These are phyloP conservation scores for Fusarium metavorans DNA, from an alignment of 2,329 filamentous ascomycete genomes.

Conservation along the genomic window DNA sequence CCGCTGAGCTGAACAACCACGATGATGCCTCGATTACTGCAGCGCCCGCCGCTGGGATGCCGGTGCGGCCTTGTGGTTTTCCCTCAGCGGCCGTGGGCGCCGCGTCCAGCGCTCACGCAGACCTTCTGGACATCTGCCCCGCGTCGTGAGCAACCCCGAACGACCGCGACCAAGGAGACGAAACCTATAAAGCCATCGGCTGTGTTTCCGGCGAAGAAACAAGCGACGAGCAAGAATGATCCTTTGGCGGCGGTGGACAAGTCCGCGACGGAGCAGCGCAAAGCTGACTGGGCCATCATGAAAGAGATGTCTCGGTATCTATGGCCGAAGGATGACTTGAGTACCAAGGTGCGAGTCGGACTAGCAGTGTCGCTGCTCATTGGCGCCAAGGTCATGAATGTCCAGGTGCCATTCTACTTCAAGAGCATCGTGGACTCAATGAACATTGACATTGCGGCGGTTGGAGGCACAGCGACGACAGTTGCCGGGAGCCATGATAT, in stretches of 20 bases:
- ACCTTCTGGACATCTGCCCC: constrained; percentile 49
- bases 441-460: constrained; percentile 91
- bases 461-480: constrained; percentile 89
- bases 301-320: constrained; percentile 97
- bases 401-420: constrained; percentile 99
- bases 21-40: constrained; percentile 54
- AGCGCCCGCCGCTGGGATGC: constrained; percentile 49
- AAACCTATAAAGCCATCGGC: constrained; percentile 39
- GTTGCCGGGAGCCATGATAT: constrained; percentile 93
- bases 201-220: constrained; percentile 34
- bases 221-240: constrained; percentile 42
- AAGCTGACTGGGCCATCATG: constrained; percentile 98
- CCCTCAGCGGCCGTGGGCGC: constrained; percentile 46
- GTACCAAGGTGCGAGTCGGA: constrained; percentile 84
- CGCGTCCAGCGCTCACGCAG: constrained; percentile 42
- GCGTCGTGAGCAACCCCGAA: constrained; percentile 44
- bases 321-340: constrained; percentile 86
- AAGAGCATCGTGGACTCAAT: constrained; percentile 97
- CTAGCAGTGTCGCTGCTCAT: constrained; percentile 86
- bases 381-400: constrained; percentile 94
- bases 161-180: constrained; percentile 30
- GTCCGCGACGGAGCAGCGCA: constrained; percentile 87
- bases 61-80: constrained; percentile 45
- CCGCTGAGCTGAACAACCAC: constrained; percentile 40
- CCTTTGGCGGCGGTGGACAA: constrained; percentile 52